A percentile compares a stretch with the other conserved stretches of the same genome.
phyloP scores from a whole-genome alignment of 441 rosid genomes.

The Geranium incanum region DNA sequence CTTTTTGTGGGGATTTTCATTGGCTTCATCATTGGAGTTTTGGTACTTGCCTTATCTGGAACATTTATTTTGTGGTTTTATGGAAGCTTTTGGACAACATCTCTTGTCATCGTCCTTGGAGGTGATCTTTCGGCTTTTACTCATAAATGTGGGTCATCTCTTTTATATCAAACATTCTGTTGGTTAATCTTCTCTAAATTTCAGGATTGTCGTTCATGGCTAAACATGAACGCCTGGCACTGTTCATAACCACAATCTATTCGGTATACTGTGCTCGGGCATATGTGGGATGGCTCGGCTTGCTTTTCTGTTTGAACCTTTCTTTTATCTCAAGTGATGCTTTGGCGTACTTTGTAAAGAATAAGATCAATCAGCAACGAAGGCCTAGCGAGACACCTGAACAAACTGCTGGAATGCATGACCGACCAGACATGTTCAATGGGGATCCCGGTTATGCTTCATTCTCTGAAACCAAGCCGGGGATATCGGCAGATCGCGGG shows the following conservation, averaged over 20 bases:
- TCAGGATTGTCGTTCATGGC: constrained; percentile 65
- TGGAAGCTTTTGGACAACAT: constrained; percentile 91
- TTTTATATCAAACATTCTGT: constrained; percentile 18
- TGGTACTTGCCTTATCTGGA: constrained; percentile 57
- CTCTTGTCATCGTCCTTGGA: constrained; percentile 51
- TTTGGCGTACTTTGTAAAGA: constrained; percentile 63
- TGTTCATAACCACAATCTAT: constrained; percentile 51
- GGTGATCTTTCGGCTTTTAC: constrained; percentile 35
- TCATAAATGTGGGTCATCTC: constrained; percentile 9
- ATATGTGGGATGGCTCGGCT: constrained; percentile 79
- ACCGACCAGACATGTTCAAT: constrained; percentile 33
- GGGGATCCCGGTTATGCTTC: constrained; percentile 49
- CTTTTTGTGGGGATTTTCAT: constrained; percentile 50
- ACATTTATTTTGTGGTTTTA: constrained; percentile 65
- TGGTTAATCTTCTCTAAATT: constrained; percentile 16
- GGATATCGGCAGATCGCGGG: constrained; percentile 52
- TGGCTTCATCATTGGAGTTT: constrained; percentile 57
- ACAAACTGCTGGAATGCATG: constrained; percentile 43
- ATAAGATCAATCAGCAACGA: constrained; percentile 46
- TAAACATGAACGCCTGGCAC: constrained; percentile 62
- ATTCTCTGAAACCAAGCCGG: constrained; percentile 54
- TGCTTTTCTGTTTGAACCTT: constrained; percentile 70
- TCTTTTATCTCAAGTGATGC: constrained; percentile 87
- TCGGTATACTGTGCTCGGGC: constrained; percentile 72
- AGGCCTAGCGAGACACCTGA: constrained; percentile 37